These are phyloP conservation scores for Tritrichomonas foetus DNA, from an alignment of 208 protist species.

Conservation along the genomic window DNA sequence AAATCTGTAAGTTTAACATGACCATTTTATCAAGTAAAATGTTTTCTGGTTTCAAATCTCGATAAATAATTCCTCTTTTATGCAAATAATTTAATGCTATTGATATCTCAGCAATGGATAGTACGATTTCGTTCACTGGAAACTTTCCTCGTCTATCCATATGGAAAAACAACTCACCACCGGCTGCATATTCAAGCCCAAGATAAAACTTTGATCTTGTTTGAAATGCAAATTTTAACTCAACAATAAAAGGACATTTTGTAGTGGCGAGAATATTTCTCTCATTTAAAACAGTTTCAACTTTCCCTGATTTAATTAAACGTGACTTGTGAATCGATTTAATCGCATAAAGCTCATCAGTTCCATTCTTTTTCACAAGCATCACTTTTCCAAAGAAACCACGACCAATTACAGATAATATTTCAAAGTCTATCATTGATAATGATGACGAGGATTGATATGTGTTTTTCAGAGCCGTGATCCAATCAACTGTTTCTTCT, in stretches of 20 bases:
- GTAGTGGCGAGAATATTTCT: conserved; percentile 59
- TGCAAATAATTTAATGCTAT: conserved; percentile 46
- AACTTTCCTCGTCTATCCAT: conserved; percentile 57
- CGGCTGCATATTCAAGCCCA: conserved; percentile 61
- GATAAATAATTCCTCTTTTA: neutral
- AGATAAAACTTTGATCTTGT: conserved; percentile 63
- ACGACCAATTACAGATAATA: conserved; percentile 64
- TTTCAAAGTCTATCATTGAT: conserved; percentile 58
- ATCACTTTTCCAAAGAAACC: conserved; percentile 66
- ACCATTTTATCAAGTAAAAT: neutral
- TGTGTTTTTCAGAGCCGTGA: no score
- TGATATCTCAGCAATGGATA: conserved; percentile 65
- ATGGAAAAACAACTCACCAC: conserved; percentile 70
- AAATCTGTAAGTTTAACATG: conserved; percentile 10
- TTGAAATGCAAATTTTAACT: conserved; percentile 64
- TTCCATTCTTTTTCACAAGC: conserved; percentile 55
- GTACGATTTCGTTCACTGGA: conserved; percentile 48
- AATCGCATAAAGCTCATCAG: conserved; percentile 62
- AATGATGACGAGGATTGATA: no score
- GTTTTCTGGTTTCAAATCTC: conserved; percentile 14
- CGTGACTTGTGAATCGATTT: conserved; percentile 59
- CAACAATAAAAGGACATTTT: conserved; percentile 63
- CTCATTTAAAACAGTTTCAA: conserved; percentile 51
- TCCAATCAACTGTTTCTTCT: no score
- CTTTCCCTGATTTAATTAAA: neutral